A percentile compares a stretch with the other conserved stretches of the same genome.
Conservation (phyloP, 2,329 filamentous ascomycete species). For the Colletotrichum lini region DNA sequence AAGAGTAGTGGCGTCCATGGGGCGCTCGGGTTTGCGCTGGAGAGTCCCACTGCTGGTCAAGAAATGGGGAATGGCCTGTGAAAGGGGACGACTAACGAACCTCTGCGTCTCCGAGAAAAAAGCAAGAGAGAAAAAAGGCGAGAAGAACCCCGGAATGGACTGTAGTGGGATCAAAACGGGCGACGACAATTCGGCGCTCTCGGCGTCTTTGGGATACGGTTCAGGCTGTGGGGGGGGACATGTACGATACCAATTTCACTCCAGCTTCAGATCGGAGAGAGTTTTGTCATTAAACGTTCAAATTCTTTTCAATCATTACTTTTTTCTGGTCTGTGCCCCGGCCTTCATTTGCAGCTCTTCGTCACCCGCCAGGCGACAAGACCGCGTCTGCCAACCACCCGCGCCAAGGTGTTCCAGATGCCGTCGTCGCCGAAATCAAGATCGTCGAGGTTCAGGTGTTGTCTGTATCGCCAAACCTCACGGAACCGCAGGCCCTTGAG, state of each 20-base stretch:
- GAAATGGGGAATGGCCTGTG: background rate
- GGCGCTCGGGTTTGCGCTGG: background rate
- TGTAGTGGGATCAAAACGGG: background rate
- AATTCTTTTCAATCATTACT: slow-evolving; percentile 30
- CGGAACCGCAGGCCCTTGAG: slow-evolving; percentile 74
- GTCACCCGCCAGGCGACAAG: slow-evolving; percentile 76
- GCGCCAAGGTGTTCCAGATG: slow-evolving; percentile 77
- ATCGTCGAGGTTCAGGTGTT: slow-evolving; percentile 84
- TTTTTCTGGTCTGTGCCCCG: background rate
- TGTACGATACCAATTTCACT: slow-evolving; percentile 34
- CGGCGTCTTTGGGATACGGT: slow-evolving; percentile 7
- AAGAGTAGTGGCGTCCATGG: background rate
- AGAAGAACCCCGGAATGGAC: background rate
- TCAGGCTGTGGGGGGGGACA: background rate
- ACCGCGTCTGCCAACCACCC: slow-evolving; percentile 76
- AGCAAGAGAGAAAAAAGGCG: no score
- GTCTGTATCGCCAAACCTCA: slow-evolving; percentile 77
- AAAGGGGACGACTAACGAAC: background rate
- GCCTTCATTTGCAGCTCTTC: slow-evolving; percentile 64
- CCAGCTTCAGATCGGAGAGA: background rate
- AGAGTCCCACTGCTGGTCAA: background rate
- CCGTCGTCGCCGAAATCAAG: slow-evolving; percentile 85
- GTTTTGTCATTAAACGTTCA: slow-evolving; percentile 37
- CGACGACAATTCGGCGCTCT: slow-evolving; percentile 1
- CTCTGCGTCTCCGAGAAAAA: background rate